A percentile compares a stretch with the other conserved stretches of the same genome.
phyloP scores from a whole-genome alignment of 2,329 filamentous ascomycete genomes.

The Colletotrichum lini region DNA sequence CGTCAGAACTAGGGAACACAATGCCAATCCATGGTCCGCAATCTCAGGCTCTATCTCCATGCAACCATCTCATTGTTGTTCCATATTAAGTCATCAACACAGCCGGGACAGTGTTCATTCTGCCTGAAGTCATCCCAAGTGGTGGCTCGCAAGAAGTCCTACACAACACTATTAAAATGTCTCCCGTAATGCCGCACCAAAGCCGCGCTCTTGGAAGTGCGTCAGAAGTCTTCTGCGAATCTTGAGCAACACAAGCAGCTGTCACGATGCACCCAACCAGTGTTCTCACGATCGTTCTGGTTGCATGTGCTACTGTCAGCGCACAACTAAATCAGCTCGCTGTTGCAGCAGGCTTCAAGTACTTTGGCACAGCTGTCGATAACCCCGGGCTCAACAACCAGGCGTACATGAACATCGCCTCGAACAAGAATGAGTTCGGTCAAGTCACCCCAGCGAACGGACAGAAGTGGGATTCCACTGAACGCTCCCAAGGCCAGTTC shows the following conservation, averaged over 20 bases:
- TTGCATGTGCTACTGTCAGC: background rate
- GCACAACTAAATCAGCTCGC: constrained; percentile 36
- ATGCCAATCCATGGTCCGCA: background rate
- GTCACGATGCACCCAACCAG: constrained; percentile 9
- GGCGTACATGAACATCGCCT: constrained; percentile 66
- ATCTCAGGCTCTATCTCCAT: background rate
- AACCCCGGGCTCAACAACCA: constrained; percentile 14
- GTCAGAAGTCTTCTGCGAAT: background rate
- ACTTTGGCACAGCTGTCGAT: constrained; percentile 40
- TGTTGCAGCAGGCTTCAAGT: constrained; percentile 34
- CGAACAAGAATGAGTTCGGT: constrained; percentile 73
- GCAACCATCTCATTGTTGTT: constrained; percentile 9
- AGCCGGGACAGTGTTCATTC: background rate
- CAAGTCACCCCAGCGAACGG: constrained; percentile 76
- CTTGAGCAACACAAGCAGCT: background rate
- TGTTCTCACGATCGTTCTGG: background rate
- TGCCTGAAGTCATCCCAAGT: constrained; percentile 1
- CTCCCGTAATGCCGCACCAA: background rate
- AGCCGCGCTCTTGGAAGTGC: background rate
- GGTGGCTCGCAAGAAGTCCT: background rate
- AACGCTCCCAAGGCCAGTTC: constrained; percentile 70
- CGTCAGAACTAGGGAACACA: background rate
- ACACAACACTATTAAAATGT: background rate
- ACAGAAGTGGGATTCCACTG: constrained; percentile 72
- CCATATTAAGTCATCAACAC: constrained; percentile 25